These are phyloP conservation scores for Pogostemon cablin DNA, from an alignment of 257 asterid species.

Conservation along the genomic window DNA sequence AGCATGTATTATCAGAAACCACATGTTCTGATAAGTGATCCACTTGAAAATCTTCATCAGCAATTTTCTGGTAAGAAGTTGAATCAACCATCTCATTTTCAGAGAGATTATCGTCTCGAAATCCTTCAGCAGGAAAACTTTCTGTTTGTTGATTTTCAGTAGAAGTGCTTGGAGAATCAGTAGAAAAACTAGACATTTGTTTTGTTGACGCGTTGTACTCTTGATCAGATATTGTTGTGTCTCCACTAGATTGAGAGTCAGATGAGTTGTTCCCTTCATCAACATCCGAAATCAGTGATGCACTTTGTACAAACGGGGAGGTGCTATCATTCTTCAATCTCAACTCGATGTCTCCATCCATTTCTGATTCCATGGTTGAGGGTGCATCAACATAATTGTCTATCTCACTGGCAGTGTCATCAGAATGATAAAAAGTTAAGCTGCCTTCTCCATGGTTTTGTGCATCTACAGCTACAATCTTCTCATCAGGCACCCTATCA, in stretches of 20 bases:
- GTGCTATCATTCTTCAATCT: slow-evolving; percentile 52
- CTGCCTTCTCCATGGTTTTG: slow-evolving; percentile 46
- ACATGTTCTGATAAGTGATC: slow-evolving; percentile 34
- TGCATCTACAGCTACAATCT: slow-evolving; percentile 51
- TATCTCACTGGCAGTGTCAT: slow-evolving; percentile 70
- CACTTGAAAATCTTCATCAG: slow-evolving; percentile 33
- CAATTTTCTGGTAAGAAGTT: slow-evolving; percentile 36
- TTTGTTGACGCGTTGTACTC: slow-evolving; percentile 44
- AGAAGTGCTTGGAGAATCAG: slow-evolving; percentile 42
- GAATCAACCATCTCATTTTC: slow-evolving; percentile 33
- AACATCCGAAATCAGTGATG: slow-evolving; percentile 39
- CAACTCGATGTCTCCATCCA: slow-evolving; percentile 66
- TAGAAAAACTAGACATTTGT: slow-evolving; percentile 42
- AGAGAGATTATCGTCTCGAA: slow-evolving; percentile 36
- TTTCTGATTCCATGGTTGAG: slow-evolving; percentile 71
- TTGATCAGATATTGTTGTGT: slow-evolving; percentile 53
- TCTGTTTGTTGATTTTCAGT: slow-evolving; percentile 39
- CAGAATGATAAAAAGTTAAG: slow-evolving; percentile 57
- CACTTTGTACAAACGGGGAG: slow-evolving; percentile 39
- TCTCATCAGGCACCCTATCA: slow-evolving; percentile 44
- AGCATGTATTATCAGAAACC: slow-evolving; percentile 34
- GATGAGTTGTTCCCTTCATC: slow-evolving; percentile 47
- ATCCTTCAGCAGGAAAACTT: slow-evolving; percentile 32
- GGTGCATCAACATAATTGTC: slow-evolving; percentile 85
- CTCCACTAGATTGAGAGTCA: slow-evolving; percentile 63